phyloP scores from a whole-genome alignment of 2,329 filamentous ascomycete genomes.

The Pestalotiopsis sp. region DNA sequence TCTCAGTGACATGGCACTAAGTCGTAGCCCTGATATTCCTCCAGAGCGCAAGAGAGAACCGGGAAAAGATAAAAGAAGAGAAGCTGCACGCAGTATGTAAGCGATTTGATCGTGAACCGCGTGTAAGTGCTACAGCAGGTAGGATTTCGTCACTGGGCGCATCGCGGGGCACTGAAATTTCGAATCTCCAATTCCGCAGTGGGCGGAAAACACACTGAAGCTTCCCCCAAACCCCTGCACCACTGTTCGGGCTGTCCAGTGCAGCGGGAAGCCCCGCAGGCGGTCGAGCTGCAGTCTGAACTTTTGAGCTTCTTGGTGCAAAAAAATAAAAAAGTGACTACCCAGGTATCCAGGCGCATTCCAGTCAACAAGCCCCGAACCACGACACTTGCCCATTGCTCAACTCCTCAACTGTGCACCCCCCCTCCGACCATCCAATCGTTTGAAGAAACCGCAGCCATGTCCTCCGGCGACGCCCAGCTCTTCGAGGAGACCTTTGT shows the following conservation, averaged over 20 bases:
- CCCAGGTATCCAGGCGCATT: neutral
- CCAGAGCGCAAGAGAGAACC: neutral
- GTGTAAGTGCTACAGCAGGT: neutral
- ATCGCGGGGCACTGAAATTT: slow-evolving; percentile 11
- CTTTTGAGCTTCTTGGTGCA: slow-evolving; percentile 3
- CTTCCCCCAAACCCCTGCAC: neutral
- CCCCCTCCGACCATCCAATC: slow-evolving; percentile 14
- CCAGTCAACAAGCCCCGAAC: neutral
- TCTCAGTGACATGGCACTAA: slow-evolving; percentile 56
- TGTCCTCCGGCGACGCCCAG: slow-evolving; percentile 73
- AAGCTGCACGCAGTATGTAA: neutral
- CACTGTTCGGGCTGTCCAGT: neutral
- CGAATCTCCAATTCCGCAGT: slow-evolving; percentile 8
- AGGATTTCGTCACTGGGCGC: slow-evolving; percentile 10
- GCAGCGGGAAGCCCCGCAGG: slow-evolving; percentile 2
- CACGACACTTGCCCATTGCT: neutral
- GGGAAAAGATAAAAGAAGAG: neutral
- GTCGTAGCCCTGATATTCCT: neutral
- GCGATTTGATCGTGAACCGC: neutral
- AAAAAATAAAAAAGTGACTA: neutral
- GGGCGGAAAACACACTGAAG: slow-evolving; percentile 12
- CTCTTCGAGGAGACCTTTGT: slow-evolving; percentile 94
- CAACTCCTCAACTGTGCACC: neutral
- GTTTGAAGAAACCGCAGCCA: slow-evolving; percentile 47
- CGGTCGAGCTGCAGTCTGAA: neutral